Evolutionary conservation across 2,329 filamentous ascomycete species (phyloP), one percentile per base, ranked within the genome.

Genomic region (Alternaria burnsii): DNA sequence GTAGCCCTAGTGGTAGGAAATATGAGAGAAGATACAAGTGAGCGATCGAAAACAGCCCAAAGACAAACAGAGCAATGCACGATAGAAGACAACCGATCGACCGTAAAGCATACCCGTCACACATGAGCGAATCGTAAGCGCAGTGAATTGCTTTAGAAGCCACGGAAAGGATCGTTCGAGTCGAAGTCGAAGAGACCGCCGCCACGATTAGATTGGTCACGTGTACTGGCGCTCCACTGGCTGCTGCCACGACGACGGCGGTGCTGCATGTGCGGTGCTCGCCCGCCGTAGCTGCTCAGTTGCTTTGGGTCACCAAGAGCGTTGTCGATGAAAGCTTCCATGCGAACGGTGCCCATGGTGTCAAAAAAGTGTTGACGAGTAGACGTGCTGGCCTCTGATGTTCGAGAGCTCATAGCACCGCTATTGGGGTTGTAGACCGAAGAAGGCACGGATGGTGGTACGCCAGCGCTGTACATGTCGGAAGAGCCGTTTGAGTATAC

Each of bases 291-390:
- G 18, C 57, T 61, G 32, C 54, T 53, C 18, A 59, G 52, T 30
- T 65, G 60, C 38, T 62, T 66, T 9, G 65, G 58, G 26, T 76
- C 74, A 7, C 69, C 69, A 5, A 78, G 58, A 28, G 74, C 76
- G 34, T 82, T 81, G 65, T 88, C 86, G 68, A 99, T 96, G 77
- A 98, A 99, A 0, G 95, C 95, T 78, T 98, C 94, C 94, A 99
- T 98, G 28, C 95, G 88, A 47, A 98, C 88, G 2, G 94, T 98
- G 1, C 94, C 93, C 59, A 96, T 76, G 26, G 91, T 91, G 70
- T 96, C 93, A 73, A 95, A 95, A 81, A 95, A 94, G 76, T 87
- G 86, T 58, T 78, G 52, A 73, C 81, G 64, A 64, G 86, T 75
- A 3, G 81, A 81, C 2, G 78, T 82, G 65, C 82, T 84, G 11